Evolutionary conservation across 306 rosid species (phyloP).

Genomic region (Vigna trinervia): DNA sequence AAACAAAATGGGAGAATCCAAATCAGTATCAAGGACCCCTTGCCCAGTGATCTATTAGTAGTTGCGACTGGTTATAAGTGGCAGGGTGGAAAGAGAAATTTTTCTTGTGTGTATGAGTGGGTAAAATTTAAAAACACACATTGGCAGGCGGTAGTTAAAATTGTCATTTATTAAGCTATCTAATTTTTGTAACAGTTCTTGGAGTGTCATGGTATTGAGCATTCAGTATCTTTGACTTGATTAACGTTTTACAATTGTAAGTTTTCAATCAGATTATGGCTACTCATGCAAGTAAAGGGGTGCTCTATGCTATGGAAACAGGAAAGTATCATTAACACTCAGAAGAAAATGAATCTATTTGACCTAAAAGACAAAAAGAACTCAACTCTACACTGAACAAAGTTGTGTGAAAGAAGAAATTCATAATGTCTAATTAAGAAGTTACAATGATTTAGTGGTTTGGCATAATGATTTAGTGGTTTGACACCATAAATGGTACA

Average conservation of each 20-base stretch:
- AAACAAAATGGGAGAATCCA: constrained; percentile 59
- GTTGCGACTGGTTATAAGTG: constrained; percentile 29
- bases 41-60: constrained; percentile 37
- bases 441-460: background rate
- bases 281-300: constrained; percentile 20
- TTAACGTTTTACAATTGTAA: background rate
- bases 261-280: constrained; percentile 16
- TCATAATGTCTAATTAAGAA: background rate
- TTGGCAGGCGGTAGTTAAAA: constrained; percentile 43
- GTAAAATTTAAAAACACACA: constrained; percentile 8
- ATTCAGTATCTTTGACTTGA: constrained; percentile 46
- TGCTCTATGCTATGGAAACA: background rate
- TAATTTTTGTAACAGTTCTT: constrained; percentile 35
- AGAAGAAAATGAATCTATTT: background rate
- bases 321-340: background rate
- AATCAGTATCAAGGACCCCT: constrained; percentile 53
- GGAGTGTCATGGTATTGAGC: background rate
- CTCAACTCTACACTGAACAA: background rate
- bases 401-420: constrained; percentile 10
- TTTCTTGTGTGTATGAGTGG: constrained; percentile 13
- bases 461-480: background rate
- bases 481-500: constrained; percentile 11
- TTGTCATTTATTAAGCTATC: constrained; percentile 54
- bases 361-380: background rate
- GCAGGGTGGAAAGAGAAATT: constrained; percentile 43